A percentile compares a stretch with the other conserved stretches of the same genome.
Evolutionary conservation across 345 rosid species (phyloP).

Genomic region (Salix arbutifolia): DNA sequence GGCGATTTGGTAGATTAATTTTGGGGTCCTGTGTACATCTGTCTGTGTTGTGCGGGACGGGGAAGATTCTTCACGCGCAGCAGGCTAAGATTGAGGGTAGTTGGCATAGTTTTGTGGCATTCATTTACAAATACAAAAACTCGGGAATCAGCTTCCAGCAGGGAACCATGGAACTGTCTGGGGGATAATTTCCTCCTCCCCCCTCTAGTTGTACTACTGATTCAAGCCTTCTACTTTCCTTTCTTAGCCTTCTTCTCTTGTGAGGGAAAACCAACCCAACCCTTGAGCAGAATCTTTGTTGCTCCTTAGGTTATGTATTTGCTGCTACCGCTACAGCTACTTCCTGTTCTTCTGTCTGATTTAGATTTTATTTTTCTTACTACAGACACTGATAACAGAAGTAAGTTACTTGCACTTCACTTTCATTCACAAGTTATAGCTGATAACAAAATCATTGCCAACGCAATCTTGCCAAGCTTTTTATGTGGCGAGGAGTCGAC

Average conservation of each 20-base stretch:
- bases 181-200: neutral
- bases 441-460: too few relatives aligned
- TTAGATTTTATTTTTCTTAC: slow-evolving; percentile 22
- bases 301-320: neutral
- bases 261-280: slow-evolving; percentile 9
- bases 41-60: neutral
- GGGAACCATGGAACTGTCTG: neutral
- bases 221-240: neutral
- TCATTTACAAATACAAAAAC: neutral
- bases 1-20: too few relatives aligned
- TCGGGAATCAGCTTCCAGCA: neutral
- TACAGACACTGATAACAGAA: slow-evolving; percentile 22
- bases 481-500: too few relatives aligned
- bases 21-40: neutral
- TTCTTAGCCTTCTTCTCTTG: slow-evolving; percentile 6
- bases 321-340: neutral
- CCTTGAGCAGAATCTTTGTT: slow-evolving; percentile 18
- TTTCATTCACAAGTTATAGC: too few relatives aligned
- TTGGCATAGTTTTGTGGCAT: neutral
- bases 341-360: slow-evolving; percentile 6
- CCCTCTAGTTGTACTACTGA: neutral
- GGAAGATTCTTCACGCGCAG: neutral
- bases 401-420: slow-evolving; percentile 29
- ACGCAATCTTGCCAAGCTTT: too few relatives aligned
- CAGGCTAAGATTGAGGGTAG: neutral